phyloP scores from a whole-genome alignment of 148 eudicot genomes.

The Camellia sinensis region DNA sequence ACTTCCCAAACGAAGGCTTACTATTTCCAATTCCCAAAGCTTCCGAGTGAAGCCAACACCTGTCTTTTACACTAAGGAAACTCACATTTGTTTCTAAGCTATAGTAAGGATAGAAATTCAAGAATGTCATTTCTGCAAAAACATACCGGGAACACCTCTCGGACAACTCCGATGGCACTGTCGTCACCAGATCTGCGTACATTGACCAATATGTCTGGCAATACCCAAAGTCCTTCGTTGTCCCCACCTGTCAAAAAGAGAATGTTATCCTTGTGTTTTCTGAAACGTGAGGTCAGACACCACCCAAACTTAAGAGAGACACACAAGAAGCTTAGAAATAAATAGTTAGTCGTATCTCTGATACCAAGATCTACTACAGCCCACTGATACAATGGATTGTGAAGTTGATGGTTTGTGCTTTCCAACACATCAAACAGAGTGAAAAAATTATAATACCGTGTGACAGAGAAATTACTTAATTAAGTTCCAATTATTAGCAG shows the following conservation, averaged over 20 bases:
- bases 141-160: conserved; percentile 86
- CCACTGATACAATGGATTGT: background rate
- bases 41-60: background rate
- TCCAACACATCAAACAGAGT: background rate
- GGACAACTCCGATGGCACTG: conserved; percentile 59
- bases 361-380: background rate
- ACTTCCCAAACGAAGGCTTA: no score
- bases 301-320: background rate
- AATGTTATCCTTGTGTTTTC: background rate
- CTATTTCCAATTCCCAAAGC: background rate
- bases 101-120: background rate
- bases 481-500: background rate
- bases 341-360: background rate
- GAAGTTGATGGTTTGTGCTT: background rate
- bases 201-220: conserved; percentile 88
- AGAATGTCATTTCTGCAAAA: background rate
- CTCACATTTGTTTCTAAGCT: background rate
- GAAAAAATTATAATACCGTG: background rate
- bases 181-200: conserved; percentile 81
- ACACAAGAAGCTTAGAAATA: background rate
- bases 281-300: background rate
- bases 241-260: conserved; percentile 68
- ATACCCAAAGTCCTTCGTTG: conserved; percentile 72
- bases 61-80: background rate
- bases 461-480: background rate